Base-by-base conservation (phyloP, 352 stramenopile genomes). In the Blastocystis hominis region DNA sequence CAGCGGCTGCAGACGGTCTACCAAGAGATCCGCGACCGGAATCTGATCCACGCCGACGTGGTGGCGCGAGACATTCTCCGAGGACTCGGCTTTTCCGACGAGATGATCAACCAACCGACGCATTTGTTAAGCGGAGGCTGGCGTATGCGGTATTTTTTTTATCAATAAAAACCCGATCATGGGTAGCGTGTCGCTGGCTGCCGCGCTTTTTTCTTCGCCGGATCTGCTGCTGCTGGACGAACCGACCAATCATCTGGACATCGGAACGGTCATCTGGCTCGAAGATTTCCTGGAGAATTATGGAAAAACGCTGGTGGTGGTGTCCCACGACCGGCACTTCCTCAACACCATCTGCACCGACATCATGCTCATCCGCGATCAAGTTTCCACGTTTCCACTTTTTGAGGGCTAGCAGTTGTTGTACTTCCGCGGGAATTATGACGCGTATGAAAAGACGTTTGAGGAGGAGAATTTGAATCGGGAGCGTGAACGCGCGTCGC, bases 311-410 rank as follows among this genome's bases (percentile, higher is more conserved):
- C 94, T 98, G 80, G 93, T 99, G 30, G 97, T 94, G 44, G 97
- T 98, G 89, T 98, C 96, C 34, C 96, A 99, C 91, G 96, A 99
- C 90, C 92, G 96, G 24, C 98, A 98, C 90, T 99, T 99, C 89
- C 88, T 99, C 24, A 95, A 99, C 88, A 98, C 98, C 89, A 95
- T 98, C 3, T 94, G 95, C 7, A 92, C 94, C 24, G 98, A 96
- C 94, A 98, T 99, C 86, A 90, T 99, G 3, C 95, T 98, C 89
- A 91, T 99, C 0, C 95, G 98, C 89, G 92, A 94, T 66, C 95
- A 96, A n/a, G 62, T 72, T 20, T 15, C 6, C 6, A 7, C 44
- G 6, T 6, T 0, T 10, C 15, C 15, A 13, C 3, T 13, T 40
- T 38, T 7, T 72, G 30, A 72, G 10, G n/a, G n/a, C 5, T 72